Evolutionary conservation across 2,329 filamentous ascomycete genomes (phyloP).

Genomic region (Juglanconis oblonga): DNA sequence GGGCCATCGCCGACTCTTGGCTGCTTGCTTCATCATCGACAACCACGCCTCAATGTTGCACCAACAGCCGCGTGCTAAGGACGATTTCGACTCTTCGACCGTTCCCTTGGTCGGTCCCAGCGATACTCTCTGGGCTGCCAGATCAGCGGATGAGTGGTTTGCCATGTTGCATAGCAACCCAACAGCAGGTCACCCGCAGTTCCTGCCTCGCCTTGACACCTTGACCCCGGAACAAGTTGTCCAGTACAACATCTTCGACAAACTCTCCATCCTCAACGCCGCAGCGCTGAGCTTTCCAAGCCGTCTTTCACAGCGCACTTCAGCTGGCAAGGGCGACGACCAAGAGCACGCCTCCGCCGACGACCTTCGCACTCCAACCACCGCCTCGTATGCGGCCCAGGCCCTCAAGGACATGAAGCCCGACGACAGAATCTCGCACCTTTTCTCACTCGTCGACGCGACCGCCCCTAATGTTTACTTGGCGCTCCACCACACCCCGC

Average conservation of each 20-base stretch:
- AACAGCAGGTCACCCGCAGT: constrained; percentile 26
- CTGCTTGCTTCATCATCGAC: constrained; percentile 56
- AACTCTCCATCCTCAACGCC: constrained; percentile 37
- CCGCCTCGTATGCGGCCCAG: constrained; percentile 8
- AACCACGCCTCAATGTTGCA: constrained; percentile 53
- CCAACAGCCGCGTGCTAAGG: constrained; percentile 42
- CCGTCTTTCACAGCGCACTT: constrained; percentile 20
- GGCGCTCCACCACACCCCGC: constrained; percentile 56
- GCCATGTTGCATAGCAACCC: constrained; percentile 26
- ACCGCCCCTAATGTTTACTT: constrained; percentile 52
- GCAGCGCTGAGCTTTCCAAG: constrained; percentile 36
- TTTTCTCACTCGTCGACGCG: constrained; percentile 41
- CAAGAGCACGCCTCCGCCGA: constrained; percentile 8
- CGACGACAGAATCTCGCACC: constrained; percentile 18
- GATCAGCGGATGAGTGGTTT: constrained; percentile 45
- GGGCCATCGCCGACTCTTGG: constrained; percentile 50
- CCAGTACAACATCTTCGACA: constrained; percentile 36
- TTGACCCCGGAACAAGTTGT: constrained; percentile 35
- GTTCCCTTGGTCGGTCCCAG: constrained; percentile 47
- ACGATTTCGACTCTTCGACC: constrained; percentile 35
- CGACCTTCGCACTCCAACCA: constrained; percentile 21
- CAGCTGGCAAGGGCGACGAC: neutral
- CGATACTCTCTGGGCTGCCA: constrained; percentile 47
- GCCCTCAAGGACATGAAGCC: constrained; percentile 24
- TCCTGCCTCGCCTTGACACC: constrained; percentile 30